phyloP scores from a whole-genome alignment of 495 filamentous ascomycete species.

The Stereocaulon alpinum region DNA sequence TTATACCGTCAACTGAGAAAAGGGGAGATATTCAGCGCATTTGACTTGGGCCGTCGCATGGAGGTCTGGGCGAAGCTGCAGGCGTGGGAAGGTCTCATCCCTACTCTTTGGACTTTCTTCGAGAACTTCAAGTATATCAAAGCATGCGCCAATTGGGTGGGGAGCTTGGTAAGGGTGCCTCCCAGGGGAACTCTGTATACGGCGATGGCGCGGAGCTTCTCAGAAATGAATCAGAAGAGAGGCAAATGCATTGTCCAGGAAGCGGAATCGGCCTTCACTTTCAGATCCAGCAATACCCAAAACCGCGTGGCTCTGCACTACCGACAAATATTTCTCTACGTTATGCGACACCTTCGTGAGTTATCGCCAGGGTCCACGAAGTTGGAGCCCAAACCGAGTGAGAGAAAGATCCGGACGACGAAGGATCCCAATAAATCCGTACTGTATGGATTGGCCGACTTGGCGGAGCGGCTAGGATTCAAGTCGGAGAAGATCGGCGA shows the following conservation, averaged over 20 bases:
- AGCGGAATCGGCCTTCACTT: slow-evolving; percentile 4
- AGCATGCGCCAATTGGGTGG: neutral
- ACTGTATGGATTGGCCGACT: neutral
- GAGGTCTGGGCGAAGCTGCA: neutral
- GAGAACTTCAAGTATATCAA: slow-evolving; percentile 4
- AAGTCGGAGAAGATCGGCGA: neutral
- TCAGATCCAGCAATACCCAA: neutral
- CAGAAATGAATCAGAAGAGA: neutral
- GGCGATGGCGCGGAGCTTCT: slow-evolving; percentile 2
- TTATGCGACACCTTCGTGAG: neutral
- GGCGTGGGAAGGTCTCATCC: neutral
- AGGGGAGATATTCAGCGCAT: slow-evolving; percentile 1
- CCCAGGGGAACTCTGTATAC: neutral
- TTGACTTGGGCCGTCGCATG: neutral
- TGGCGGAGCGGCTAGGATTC: neutral
- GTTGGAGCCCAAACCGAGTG: neutral
- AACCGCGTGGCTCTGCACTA: neutral
- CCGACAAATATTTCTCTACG: slow-evolving; percentile 1
- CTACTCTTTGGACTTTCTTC: neutral
- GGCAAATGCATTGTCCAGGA: slow-evolving; percentile 1
- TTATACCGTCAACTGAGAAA: neutral
- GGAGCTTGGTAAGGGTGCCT: neutral
- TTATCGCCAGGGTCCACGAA: neutral
- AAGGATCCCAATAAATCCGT: neutral
- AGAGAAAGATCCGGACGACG: neutral